Evolutionary conservation across 1,284 basidiomycete species (phyloP).

Genomic region (Coniferiporia sulphurascens): DNA sequence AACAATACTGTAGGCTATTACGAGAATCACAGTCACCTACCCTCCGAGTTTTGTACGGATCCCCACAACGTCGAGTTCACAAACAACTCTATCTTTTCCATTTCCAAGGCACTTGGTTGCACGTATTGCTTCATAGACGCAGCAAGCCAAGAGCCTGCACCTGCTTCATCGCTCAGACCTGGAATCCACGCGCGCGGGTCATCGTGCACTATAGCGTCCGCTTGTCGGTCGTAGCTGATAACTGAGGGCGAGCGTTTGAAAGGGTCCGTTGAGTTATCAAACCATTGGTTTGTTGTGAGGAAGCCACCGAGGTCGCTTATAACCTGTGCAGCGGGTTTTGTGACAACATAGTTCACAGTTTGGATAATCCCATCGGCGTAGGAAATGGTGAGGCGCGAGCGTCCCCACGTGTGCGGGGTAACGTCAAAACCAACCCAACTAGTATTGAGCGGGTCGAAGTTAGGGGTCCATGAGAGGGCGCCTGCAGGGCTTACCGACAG

Average conservation of each 20-base stretch:
- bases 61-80: constrained; percentile 44
- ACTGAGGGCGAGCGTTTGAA: constrained; percentile 52
- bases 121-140: constrained; percentile 53
- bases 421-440: constrained; percentile 49
- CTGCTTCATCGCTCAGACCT: constrained; percentile 54
- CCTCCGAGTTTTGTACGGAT: constrained; percentile 47
- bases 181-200: constrained; percentile 50
- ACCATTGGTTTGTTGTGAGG: constrained; percentile 53
- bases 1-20: not conserved
- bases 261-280: constrained; percentile 44
- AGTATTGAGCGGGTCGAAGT: constrained; percentile 37
- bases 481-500: constrained; percentile 43
- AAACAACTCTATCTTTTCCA: constrained; percentile 49
- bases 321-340: constrained; percentile 41
- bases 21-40: constrained; percentile 26
- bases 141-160: constrained; percentile 54
- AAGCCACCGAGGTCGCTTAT: constrained; percentile 50
- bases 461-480: constrained; percentile 43
- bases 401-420: constrained; percentile 44
- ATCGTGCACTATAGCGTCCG: constrained; percentile 44
- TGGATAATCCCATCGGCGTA: constrained; percentile 49
- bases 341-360: constrained; percentile 51
- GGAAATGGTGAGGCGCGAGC: constrained; percentile 44
- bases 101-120: constrained; percentile 48
- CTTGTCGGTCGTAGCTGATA: constrained; percentile 51